A percentile compares a stretch with the other conserved stretches of the same genome.
Evolutionary conservation across 495 filamentous ascomycete genomes (phyloP).

Genomic region (Aspergillus campestris): DNA sequence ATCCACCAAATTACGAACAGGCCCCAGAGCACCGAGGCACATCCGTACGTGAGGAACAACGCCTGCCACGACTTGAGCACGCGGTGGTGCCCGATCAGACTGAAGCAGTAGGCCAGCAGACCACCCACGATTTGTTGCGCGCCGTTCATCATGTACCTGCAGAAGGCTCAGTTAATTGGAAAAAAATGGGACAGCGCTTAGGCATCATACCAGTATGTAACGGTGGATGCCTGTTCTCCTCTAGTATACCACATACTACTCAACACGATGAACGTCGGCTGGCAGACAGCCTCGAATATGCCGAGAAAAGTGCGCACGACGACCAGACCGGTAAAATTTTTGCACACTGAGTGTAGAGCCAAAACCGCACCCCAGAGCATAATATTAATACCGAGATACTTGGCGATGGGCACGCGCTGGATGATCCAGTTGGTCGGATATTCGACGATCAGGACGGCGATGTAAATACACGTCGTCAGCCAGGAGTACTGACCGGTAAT

Average conservation of each 20-base stretch:
- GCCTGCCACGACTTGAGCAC: conserved; percentile 48
- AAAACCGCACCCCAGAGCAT: conserved; percentile 50
- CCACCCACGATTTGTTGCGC: conserved; percentile 48
- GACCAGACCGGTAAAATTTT: conserved; percentile 48
- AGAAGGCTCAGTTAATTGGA: neutral
- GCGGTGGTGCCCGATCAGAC: conserved; percentile 34
- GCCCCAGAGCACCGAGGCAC: conserved; percentile 43
- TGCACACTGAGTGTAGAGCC: conserved; percentile 50
- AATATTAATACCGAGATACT: conserved; percentile 55
- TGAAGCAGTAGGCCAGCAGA: conserved; percentile 51
- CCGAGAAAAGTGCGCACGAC: conserved; percentile 54
- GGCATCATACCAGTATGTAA: conserved; percentile 51
- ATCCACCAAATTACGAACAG: conserved; percentile 38
- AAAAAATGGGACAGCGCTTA: too few relatives aligned
- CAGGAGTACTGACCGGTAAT: conserved; percentile 35
- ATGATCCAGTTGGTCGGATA: conserved; percentile 52
- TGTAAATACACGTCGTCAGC: conserved; percentile 47
- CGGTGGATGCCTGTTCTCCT: conserved; percentile 54
- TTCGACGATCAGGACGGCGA: conserved; percentile 46
- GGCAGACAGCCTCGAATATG: conserved; percentile 59
- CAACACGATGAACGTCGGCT: conserved; percentile 50
- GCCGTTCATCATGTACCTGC: conserved; percentile 58
- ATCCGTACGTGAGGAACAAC: conserved; percentile 51
- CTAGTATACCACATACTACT: conserved; percentile 68
- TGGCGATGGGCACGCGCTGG: conserved; percentile 51